Percentiles rank a stretch among this genome's conserved stretches.
Conservation (phyloP, 306 rosid species). For the Casuarina cunninghamiana region DNA sequence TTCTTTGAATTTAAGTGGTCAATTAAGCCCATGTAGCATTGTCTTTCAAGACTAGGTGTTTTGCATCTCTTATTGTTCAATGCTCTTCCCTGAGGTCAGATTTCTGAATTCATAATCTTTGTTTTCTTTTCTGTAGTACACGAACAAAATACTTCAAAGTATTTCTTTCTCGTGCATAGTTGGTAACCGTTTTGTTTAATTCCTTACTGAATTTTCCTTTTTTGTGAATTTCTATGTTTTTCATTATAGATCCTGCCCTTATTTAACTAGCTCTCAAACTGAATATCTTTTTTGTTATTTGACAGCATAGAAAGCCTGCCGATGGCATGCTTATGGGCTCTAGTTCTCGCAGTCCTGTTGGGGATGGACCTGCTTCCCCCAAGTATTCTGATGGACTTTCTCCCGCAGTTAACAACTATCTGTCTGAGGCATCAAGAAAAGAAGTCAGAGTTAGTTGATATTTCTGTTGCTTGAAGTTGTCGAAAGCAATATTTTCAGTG, state of each 20-base stretch:
- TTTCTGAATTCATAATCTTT: neutral
- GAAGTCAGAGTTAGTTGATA: slow-evolving; percentile 84
- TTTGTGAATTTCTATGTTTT: neutral
- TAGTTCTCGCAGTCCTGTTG: slow-evolving; percentile 91
- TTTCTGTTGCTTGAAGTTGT: slow-evolving; percentile 19
- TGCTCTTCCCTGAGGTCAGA: neutral
- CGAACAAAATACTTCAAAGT: neutral
- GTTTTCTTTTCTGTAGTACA: neutral
- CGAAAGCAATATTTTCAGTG: neutral
- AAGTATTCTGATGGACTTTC: slow-evolving; percentile 96
- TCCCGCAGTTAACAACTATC: slow-evolving; percentile 92
- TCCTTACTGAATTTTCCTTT: neutral
- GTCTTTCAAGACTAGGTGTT: neutral
- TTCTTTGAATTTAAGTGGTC: neutral
- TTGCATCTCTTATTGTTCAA: neutral
- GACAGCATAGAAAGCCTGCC: slow-evolving; percentile 93
- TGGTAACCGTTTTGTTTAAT: neutral
- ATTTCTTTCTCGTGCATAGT: neutral
- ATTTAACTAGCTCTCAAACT: neutral
- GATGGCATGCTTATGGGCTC: slow-evolving; percentile 93
- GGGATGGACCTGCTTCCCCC: slow-evolving; percentile 87
- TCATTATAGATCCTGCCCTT: neutral
- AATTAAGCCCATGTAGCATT: neutral
- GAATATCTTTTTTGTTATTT: slow-evolving; percentile 20
- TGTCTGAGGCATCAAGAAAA: slow-evolving; percentile 96